phyloP scores from a whole-genome alignment of 2,329 filamentous ascomycete species.

The Colletotrichum tabaci region DNA sequence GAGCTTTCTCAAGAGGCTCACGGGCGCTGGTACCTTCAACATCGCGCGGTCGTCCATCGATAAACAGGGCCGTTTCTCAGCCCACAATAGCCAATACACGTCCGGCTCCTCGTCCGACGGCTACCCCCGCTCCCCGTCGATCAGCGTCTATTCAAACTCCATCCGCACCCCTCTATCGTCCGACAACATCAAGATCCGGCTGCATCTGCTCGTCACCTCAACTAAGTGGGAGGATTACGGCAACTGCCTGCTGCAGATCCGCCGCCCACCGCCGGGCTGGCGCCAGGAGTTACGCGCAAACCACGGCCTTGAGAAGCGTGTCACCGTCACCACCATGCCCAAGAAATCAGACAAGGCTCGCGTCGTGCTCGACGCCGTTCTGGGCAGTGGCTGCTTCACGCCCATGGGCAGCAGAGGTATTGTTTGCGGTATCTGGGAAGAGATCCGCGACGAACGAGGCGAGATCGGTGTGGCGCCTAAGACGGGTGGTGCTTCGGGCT shows the following conservation, averaged over 20 bases:
- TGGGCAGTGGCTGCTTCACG: slow-evolving; percentile 89
- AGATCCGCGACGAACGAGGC: slow-evolving; percentile 75
- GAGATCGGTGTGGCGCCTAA: slow-evolving; percentile 67
- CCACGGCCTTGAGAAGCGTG: slow-evolving; percentile 84
- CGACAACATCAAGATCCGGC: slow-evolving; percentile 86
- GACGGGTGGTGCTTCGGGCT: slow-evolving; percentile 66
- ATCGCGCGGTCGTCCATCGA: slow-evolving; percentile 84
- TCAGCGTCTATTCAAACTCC: slow-evolving; percentile 67
- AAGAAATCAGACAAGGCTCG: slow-evolving; percentile 71
- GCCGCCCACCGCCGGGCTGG: slow-evolving; percentile 77
- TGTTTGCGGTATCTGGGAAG: slow-evolving; percentile 90
- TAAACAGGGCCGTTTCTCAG: slow-evolving; percentile 64
- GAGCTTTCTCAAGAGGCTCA: slow-evolving; percentile 86
- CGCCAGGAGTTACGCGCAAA: slow-evolving; percentile 71
- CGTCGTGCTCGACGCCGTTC: slow-evolving; percentile 84
- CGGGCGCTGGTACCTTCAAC: slow-evolving; percentile 81
- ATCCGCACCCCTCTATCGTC: slow-evolving; percentile 73
- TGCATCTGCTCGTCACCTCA: slow-evolving; percentile 83
- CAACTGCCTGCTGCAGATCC: slow-evolving; percentile 85
- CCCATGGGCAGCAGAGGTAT: slow-evolving; percentile 88
- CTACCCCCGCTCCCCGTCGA: slow-evolving; percentile 69
- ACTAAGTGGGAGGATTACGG: slow-evolving; percentile 95
- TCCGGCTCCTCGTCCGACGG: slow-evolving; percentile 67
- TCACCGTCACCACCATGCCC: slow-evolving; percentile 82
- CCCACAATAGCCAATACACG: slow-evolving; percentile 74